These are phyloP conservation scores for Fusarium veterinarium DNA, from an alignment of 2,329 filamentous ascomycete species.

Conservation along the genomic window DNA sequence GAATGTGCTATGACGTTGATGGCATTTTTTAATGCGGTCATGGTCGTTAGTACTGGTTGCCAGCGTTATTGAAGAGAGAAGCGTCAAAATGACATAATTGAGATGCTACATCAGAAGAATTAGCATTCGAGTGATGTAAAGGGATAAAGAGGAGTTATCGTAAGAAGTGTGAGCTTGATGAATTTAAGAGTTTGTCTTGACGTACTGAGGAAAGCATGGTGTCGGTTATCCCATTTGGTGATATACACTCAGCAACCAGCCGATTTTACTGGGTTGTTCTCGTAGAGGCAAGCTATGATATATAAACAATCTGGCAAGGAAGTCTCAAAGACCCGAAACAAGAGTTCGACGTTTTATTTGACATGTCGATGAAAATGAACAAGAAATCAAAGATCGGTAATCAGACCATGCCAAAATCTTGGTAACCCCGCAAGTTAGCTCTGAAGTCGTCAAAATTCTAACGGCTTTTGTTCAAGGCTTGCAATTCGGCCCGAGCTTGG, in stretches of 20 bases:
- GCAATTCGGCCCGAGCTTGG: background rate
- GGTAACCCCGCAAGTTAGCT: background rate
- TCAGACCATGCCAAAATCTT: background rate
- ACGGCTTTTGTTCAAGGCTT: background rate
- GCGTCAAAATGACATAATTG: background rate
- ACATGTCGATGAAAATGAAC: background rate
- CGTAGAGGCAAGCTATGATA: rapidly evolving
- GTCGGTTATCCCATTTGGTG: background rate
- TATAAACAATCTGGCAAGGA: rapidly evolving
- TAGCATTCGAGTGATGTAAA: rapidly evolving
- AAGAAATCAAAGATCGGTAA: background rate
- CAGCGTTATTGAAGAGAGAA: background rate
- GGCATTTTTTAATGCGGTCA: background rate
- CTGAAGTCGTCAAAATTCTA: background rate
- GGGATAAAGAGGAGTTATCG: rapidly evolving
- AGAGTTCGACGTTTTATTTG: rapidly evolving
- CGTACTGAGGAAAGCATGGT: background rate
- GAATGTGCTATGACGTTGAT: background rate
- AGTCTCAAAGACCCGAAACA: rapidly evolving
- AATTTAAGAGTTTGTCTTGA: rapidly evolving
- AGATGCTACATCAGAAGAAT: background rate
- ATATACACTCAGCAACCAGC: rapidly evolving
- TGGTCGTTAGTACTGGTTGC: background rate
- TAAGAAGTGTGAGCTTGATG: background rate
- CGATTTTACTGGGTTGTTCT: rapidly evolving